Evolutionary conservation across 208 protist species (phyloP).

Genomic region (Angomonas deanei): DNA sequence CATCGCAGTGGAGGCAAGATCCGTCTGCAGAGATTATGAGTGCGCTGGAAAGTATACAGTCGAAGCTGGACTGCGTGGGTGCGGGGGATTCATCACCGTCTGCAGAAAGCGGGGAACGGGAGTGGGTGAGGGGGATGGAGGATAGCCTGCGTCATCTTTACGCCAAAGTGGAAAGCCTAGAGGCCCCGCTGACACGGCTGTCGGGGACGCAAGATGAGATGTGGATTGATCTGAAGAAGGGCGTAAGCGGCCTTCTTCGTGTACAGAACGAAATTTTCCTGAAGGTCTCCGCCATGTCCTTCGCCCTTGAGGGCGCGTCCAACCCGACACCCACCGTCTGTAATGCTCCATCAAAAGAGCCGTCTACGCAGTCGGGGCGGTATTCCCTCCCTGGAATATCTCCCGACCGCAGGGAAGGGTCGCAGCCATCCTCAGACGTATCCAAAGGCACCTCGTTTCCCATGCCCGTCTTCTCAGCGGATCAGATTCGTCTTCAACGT

Average conservation of each 20-base stretch:
- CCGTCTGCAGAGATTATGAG: no score
- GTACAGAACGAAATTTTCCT: background rate
- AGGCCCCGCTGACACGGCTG: background rate
- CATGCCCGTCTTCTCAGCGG: background rate
- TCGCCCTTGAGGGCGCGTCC: background rate
- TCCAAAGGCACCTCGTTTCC: background rate
- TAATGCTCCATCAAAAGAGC: background rate
- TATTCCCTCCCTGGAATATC: background rate
- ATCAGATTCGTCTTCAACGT: background rate
- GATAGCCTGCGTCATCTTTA: background rate
- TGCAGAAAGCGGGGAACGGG: no score
- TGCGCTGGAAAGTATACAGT: no score
- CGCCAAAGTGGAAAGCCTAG: background rate
- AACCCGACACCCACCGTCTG: no score
- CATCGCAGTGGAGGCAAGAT: no score
- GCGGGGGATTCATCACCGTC: background rate
- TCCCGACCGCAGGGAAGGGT: background rate
- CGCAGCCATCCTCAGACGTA: background rate
- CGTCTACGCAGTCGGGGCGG: background rate
- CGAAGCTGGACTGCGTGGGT: background rate
- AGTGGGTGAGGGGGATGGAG: background rate
- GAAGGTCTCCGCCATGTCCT: background rate
- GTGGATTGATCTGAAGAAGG: background rate
- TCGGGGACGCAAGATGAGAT: background rate
- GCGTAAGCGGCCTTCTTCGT: background rate